Percentiles rank a stretch among this genome's conserved stretches.
Conservation (phyloP, 2,329 filamentous ascomycete species). For the Exserohilum turcica region DNA sequence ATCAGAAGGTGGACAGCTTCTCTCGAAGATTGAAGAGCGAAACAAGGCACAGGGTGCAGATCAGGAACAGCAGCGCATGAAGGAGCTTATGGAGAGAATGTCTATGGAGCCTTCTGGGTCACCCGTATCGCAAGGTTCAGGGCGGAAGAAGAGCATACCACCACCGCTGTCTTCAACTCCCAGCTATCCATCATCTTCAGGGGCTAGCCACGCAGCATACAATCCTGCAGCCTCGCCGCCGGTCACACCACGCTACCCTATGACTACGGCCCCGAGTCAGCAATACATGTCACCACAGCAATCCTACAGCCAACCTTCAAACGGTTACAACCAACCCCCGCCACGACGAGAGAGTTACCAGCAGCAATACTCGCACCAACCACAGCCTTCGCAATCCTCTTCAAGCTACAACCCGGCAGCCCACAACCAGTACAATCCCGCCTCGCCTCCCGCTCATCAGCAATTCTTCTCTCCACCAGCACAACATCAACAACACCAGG, state of each 20-base stretch:
- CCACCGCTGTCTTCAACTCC: slow-evolving; percentile 45
- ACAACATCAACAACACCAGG: slow-evolving; percentile 57
- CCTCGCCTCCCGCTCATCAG: slow-evolving; percentile 63
- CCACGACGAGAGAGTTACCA: slow-evolving; percentile 45
- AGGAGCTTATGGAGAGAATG: slow-evolving; percentile 93
- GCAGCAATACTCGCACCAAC: slow-evolving; percentile 26
- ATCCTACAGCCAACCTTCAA: slow-evolving; percentile 28
- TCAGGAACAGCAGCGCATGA: slow-evolving; percentile 81
- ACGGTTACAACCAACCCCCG: slow-evolving; percentile 34
- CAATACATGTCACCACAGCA: slow-evolving; percentile 45
- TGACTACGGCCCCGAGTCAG: slow-evolving; percentile 36
- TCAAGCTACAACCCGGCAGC: slow-evolving; percentile 53
- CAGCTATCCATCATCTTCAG: slow-evolving; percentile 45
- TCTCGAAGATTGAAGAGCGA: slow-evolving; percentile 84
- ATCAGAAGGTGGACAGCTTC: slow-evolving; percentile 86
- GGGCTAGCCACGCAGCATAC: slow-evolving; percentile 52
- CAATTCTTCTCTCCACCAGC: slow-evolving; percentile 58
- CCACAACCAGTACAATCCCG: slow-evolving; percentile 48
- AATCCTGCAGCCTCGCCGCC: slow-evolving; percentile 56
- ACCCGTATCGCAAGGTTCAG: slow-evolving; percentile 38
- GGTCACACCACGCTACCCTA: slow-evolving; percentile 53
- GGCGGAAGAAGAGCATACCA: slow-evolving; percentile 47
- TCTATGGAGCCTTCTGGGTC: slow-evolving; percentile 68
- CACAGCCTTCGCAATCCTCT: slow-evolving; percentile 32
- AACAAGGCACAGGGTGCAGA: slow-evolving; percentile 75